Base-by-base conservation (phyloP, 495 filamentous ascomycete genomes). In the Xylaria telfairii region DNA sequence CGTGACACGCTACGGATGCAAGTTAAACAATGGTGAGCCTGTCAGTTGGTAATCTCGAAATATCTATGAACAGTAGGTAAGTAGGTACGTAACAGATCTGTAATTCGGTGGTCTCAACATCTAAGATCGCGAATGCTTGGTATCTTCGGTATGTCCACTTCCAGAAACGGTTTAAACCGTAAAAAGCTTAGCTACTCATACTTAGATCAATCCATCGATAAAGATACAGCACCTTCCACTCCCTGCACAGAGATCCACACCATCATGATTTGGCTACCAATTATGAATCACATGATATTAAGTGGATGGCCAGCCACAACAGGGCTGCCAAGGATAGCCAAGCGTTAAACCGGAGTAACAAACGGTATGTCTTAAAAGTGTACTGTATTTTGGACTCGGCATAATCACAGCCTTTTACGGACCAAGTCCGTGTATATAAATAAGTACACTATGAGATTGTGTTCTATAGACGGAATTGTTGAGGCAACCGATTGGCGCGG, bases 271-370 rank as follows among this genome's bases (percentile, higher is more conserved):
- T 53, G 39, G 34, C 41, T 41, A 19, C 24, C n/a, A 13, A 28
- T 26, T 42, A 28, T 26, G 47, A 46, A 60, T 68, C 53, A 68
- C 65, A 68, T 68, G 65, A 68, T 68, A 32, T 32, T 32, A 26
- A 60, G 65, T 57, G 51, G 53, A 68, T n/a, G 47, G n/a, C 44
- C 32, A 39, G 47, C 17, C 32, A 15, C 47, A 9, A 26, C 10
- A n/a, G 47, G 64, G 32, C 13, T 42, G 47, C 64, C 64, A 66
- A 66, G 64, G 32, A 2, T 41, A 30, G 37, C 61, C 61, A 46
- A 64, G 61, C 37, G 34, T 62, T 42, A 6, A 17, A 54, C 51
- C 51, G 30, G 13, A 54, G 51, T 54, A 30, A 54, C 26, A 54
- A 54, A 54, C 26, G 51, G 51, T 54, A 54, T 10, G 10, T 30